Evolutionary conservation across 352 stramenopile species (phyloP), one percentile per base, ranked within the genome.

Genomic region (Pythium brachiatum): DNA sequence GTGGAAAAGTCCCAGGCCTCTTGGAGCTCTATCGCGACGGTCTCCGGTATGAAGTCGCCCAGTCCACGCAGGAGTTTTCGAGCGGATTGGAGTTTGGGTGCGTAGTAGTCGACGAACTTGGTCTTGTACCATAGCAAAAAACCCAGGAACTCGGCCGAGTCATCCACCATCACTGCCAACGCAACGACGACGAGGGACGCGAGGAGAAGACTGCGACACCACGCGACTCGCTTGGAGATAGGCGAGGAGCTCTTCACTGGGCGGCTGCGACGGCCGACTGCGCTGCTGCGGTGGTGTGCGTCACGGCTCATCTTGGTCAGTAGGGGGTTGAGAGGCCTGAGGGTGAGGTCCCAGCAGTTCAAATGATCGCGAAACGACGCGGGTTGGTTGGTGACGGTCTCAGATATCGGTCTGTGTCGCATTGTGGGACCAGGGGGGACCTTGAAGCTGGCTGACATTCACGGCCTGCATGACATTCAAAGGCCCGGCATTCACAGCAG

Each of bases 41-140:
- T 27, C 3, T 70, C 66, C 8, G 72, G 20, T 43, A 60, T n/a
- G 12, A 73, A 56, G 6, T 52, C 20, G 26, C 48, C 34, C 21
- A 76, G 51, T 9, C 38, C 31, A 11, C 46, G 62, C 13, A 64
- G 3, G 18, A 27, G 3, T 1, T 23, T 23, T 7, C 5, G n/a
- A 0, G 55, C 26, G 8, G 18, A 25, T 0, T 16, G 6, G 13
- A 58, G 4, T 58, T 81, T 81, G 9, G 73, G 68, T 18, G 52
- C 32, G 57, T 81, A 81, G 59, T 66, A 81, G 31, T 29, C 55
- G 25, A 71, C 27, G 44, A 81, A 78, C 20, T 64, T 65, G 21
- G 59, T 34, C 38, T 60, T 62, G 34, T 81, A 78, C 32, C 60
- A 53, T 2, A 53, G 21, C 6, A 73, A 13, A 27, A 76, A 74